A percentile compares a stretch with the other conserved stretches of the same genome.
Evolutionary conservation across 179 eudicot species (phyloP).

Genomic region (Silene noctiflora): DNA sequence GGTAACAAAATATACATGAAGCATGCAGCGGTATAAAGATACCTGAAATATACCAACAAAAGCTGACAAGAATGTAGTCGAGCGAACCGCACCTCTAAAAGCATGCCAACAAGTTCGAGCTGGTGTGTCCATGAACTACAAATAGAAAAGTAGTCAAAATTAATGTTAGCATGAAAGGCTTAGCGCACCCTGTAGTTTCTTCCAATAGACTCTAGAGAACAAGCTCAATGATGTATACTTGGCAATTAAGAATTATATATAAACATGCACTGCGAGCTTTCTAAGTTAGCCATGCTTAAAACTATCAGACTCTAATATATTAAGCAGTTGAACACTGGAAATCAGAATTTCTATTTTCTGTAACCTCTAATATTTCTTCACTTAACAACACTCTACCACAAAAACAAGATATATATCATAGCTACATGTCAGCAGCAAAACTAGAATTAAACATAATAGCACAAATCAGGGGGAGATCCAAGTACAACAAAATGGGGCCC

Average conservation of each 20-base stretch:
- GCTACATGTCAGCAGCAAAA: neutral
- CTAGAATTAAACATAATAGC: neutral
- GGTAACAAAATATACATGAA: slow-evolving; percentile 6
- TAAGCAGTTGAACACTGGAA: neutral
- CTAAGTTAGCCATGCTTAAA: neutral
- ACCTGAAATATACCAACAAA: slow-evolving; percentile 99
- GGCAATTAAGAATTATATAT: neutral
- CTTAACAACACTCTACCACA: neutral
- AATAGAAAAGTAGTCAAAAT: slow-evolving; percentile 10
- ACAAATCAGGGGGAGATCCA: neutral
- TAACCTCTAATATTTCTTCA: neutral
- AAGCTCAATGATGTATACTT: slow-evolving; percentile 5
- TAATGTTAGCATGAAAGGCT: neutral
- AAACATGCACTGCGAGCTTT: neutral
- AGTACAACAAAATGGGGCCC: neutral
- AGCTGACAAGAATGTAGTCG: slow-evolving; percentile 89
- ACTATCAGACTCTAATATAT: neutral
- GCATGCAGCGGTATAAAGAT: slow-evolving; percentile 15
- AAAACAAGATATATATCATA: neutral
- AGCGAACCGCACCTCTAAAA: slow-evolving; percentile 81
- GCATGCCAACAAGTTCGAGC: slow-evolving; percentile 83
- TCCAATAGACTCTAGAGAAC: neutral
- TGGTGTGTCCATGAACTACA: slow-evolving; percentile 85
- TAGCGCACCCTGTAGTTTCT: neutral
- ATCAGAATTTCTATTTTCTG: neutral